These are phyloP conservation scores for Fonsecaea nubica DNA, from an alignment of 2,329 filamentous ascomycete species.

Conservation along the genomic window DNA sequence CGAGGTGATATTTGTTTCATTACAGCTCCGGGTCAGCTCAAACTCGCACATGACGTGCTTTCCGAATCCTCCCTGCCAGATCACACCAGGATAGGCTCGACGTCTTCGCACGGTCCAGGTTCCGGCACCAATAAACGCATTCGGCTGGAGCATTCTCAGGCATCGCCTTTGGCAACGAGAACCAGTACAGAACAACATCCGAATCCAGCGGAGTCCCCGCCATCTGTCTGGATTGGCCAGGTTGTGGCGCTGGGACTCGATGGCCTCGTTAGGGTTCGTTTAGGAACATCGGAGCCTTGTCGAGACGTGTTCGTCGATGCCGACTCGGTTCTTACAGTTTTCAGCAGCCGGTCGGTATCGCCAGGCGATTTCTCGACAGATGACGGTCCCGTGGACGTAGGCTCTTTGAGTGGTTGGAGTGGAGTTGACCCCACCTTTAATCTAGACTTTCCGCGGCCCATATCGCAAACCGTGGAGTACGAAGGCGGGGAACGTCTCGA, in stretches of 20 bases:
- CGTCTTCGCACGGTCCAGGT: not conserved
- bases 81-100: not conserved
- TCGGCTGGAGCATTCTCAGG: not conserved
- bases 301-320: conserved; percentile 57
- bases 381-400: conserved; percentile 45
- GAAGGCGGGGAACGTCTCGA: conserved; percentile 53
- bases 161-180: not conserved
- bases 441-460: conserved; percentile 38
- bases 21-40: conserved; percentile 29
- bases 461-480: conserved; percentile 50
- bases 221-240: conserved; percentile 62
- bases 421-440: conserved; percentile 6
- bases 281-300: conserved; percentile 58
- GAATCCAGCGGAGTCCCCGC: not conserved
- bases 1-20: conserved; percentile 61
- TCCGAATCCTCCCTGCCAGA: not conserved
- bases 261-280: conserved; percentile 60
- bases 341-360: conserved; percentile 43
- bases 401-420: conserved; percentile 42
- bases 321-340: conserved; percentile 58
- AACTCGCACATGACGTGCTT: conserved; percentile 21
- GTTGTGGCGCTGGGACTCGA: conserved; percentile 62
- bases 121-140: not conserved
- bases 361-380: conserved; percentile 44
- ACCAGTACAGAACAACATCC: not conserved